These are phyloP conservation scores for Solanum peruvianum DNA, from an alignment of 257 asterid genomes.

Conservation along the genomic window DNA sequence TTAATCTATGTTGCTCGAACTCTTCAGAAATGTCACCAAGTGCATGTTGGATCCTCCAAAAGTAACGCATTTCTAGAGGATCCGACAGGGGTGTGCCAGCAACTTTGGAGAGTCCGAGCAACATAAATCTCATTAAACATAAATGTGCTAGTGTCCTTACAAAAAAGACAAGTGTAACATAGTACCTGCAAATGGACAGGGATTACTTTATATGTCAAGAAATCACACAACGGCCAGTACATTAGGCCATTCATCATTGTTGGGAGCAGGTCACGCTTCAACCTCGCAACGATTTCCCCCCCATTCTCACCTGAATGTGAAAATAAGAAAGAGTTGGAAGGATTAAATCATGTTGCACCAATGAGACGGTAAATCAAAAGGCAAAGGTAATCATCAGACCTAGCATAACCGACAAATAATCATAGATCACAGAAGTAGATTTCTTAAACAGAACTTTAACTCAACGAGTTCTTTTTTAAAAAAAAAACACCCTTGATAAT, in stretches of 20 bases:
- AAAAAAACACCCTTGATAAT: background rate
- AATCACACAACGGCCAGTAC: slow-evolving; percentile 88
- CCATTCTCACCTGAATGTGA: slow-evolving; percentile 50
- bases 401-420: background rate
- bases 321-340: background rate
- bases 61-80: background rate
- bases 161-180: background rate
- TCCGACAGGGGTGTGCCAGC: background rate
- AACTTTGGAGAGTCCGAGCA: background rate
- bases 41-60: background rate
- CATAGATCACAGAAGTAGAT: background rate
- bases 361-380: background rate
- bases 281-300: slow-evolving; percentile 55
- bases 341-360: background rate
- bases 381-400: background rate
- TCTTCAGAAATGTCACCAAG: background rate
- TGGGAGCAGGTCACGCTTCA: slow-evolving; percentile 78
- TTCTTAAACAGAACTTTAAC: background rate
- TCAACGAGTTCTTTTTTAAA: background rate
- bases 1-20: background rate
- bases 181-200: slow-evolving; percentile 82
- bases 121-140: background rate
- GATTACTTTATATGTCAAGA: slow-evolving; percentile 64
- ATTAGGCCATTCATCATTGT: slow-evolving; percentile 64
- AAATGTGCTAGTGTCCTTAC: background rate